Base-by-base conservation (phyloP, 169 alveolate genomes). In the Babesia bigemina region DNA sequence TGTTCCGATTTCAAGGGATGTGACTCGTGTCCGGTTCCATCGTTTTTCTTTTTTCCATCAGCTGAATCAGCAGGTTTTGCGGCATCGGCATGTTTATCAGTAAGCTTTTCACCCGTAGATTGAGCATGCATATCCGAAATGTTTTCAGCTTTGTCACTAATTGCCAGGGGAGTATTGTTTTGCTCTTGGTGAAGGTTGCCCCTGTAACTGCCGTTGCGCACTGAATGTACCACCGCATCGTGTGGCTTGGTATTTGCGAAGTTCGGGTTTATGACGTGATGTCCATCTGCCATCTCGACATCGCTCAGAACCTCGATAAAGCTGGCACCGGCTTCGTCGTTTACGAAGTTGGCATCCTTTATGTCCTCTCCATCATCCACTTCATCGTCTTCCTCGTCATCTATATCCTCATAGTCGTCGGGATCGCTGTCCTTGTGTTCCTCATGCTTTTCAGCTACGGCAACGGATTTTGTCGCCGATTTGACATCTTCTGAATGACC, bases 251-350 rank as follows among this genome's bases (percentile, higher is more conserved):
- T 7, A 29, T 17, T n/a, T 33, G 36, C 53, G 26, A 63, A n/a
- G 8, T 26, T 19, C 21, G 76, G 76, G 0, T 42, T 52, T 8
- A 67, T 33, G 12, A 53, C 33, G 28, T 67, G 76, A 19, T 12
- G 17, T 2, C 76, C 61, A 28, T 78, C 75, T 24, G 53, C 70
- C 52, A 56, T 22, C 44, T 60, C 50, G 4, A 63, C 76, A 24
- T 75, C 71, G 39, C 71, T 50, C n/a, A 56, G 21, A 45, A 78
- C 26, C 69, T 78, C 81, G 26, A 78, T 63, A 58, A 78, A 66
- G 45, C 87, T 78, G 17, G 69, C 65, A 11, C 53, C 76, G 58
- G 29, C 81, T 10, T 50, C 24, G 7, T 78, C 77, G 28, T 61
- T 19, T 2, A 57, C 65, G 39, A 28, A 28, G 65, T 57, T 57